Percentiles rank a stretch among this genome's conserved stretches.
Conservation (phyloP, 345 rosid genomes). For the Euphorbia pulcherrima region DNA sequence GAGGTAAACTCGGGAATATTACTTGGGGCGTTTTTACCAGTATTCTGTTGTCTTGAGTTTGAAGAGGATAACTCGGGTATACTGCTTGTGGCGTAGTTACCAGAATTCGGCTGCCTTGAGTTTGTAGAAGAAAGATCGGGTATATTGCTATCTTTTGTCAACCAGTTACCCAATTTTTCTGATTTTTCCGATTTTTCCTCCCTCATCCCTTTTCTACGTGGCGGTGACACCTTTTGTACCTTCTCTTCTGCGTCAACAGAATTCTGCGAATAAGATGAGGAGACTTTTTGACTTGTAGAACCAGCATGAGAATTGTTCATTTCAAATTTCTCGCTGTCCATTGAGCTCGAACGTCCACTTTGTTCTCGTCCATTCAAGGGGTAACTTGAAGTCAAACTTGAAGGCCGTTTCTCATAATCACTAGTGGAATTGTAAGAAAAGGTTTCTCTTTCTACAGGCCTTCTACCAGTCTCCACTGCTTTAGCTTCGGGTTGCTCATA, state of each 20-base stretch:
- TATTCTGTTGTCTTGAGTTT: neutral
- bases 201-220: conserved; percentile 65
- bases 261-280: conserved; percentile 46
- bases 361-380: conserved; percentile 47
- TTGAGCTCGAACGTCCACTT: conserved; percentile 45
- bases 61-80: neutral
- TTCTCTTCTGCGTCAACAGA: conserved; percentile 63
- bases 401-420: conserved; percentile 48
- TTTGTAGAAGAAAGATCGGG: neutral
- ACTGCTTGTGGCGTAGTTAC: conserved; percentile 9
- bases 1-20: neutral
- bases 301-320: conserved; percentile 42
- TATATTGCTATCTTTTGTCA: conserved; percentile 44
- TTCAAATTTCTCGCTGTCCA: conserved; percentile 59
- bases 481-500: conserved; percentile 56
- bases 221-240: conserved; percentile 74
- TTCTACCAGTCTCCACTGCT: conserved; percentile 49
- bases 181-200: conserved; percentile 77
- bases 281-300: conserved; percentile 45
- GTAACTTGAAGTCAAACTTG: conserved; percentile 43
- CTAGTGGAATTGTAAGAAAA: conserved; percentile 34
- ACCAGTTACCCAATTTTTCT: conserved; percentile 51
- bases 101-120: neutral
- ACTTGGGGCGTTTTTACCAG: neutral
- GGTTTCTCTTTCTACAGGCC: conserved; percentile 60